Base-by-base conservation (phyloP, 192 early-diverging fungal genomes). In the Backusella parvicylindrica region DNA sequence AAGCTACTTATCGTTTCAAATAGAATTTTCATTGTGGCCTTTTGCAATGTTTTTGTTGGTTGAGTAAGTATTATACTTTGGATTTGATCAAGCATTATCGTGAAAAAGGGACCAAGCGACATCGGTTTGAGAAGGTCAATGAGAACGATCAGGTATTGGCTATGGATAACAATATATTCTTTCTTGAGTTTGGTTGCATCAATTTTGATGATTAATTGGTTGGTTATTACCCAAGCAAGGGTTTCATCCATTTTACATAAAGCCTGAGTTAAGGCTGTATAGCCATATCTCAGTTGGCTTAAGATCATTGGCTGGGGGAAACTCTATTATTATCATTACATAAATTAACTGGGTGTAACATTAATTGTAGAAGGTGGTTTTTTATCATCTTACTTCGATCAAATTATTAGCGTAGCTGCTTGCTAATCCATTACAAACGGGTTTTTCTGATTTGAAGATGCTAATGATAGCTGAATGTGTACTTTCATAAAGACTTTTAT, bases 241-340 rank as follows among this genome's bases (percentile, higher is more conserved):
- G 84, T 78, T 56, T 86, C 83, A 53, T 88, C 87, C 0, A 78
- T 83, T 41, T 79, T 75, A n/a, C 81, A 85, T 12, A 86, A 64
- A 6, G 84, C 79, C 36, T 80, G 77, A 15, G 83, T 79, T 79
- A 88, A 79, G 60, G 81, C 81, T 15, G 77, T 84, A 60, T 82
- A 88, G 12, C 82, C 85, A 8, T 81, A 70, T 35, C 82, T 70
- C 32, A 86, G 47, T 60, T 88, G 87, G 12, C 82, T 75, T 16
- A 83, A 77, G 30, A 75, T 78, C 12, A 88, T 77, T 23, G 75
- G 70, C 1, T 75, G 41, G 13, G 85, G 87, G 68, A 84, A 88
- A 32, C 78, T 78, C 77, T 84, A 53, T 2, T 73, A 60, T 64
- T 47, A 71, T n/a, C 23, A 56, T 9, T 37, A 7, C n/a, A 18